Base-by-base conservation (phyloP, 768 basidiomycete species). In the Favolaschia claudopus region DNA sequence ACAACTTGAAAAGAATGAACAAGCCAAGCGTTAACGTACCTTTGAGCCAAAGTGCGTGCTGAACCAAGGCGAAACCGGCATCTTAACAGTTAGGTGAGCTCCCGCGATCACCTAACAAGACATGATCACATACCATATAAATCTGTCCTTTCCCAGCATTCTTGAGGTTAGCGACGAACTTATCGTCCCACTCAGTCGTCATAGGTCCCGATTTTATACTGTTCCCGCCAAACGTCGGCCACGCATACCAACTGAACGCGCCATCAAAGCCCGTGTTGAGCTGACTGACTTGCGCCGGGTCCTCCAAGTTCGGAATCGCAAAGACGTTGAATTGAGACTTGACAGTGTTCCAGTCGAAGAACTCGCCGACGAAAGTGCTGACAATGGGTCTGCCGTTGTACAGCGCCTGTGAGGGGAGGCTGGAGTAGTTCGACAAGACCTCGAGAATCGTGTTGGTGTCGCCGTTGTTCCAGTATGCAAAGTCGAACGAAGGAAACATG, bases 301-400 rank as follows among this genome's bases (percentile, higher is more conserved):
- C 70, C 12, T 70, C 62, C 39, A 70, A 63, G 40, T 40, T 69
- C 20, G 68, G 70, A 55, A 70, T 66, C 20, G 70, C 70, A 10
- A 68, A 68, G 9, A 70, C 65, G 45, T 62, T 7, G 27, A 58
- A 40, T 7, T 34, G 44, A 28, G 61, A 43, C 50, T 58, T 58
- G 42, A 58, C 55, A 25, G 54, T 44, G 28, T 39, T 32, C 61
- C 61, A 84, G 17, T 70, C 72, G 64, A 82, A 84, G 58, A 70
- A 72, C 36, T 82, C 80, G 47, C 75, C 82, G 53, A 72, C 72
- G 65, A 81, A 82, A 4, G 81, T 79, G 12, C 78, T 78, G 4
- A 78, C 75, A 56, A 81, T 73, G 4, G 72, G 69, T 43, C 73
- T 72, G 33, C 70, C 70, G 46, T 74, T 65, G 55, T 74, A 75